Conservation (phyloP, 1,284 basidiomycete species). For the Exobasidium rhododendri region DNA sequence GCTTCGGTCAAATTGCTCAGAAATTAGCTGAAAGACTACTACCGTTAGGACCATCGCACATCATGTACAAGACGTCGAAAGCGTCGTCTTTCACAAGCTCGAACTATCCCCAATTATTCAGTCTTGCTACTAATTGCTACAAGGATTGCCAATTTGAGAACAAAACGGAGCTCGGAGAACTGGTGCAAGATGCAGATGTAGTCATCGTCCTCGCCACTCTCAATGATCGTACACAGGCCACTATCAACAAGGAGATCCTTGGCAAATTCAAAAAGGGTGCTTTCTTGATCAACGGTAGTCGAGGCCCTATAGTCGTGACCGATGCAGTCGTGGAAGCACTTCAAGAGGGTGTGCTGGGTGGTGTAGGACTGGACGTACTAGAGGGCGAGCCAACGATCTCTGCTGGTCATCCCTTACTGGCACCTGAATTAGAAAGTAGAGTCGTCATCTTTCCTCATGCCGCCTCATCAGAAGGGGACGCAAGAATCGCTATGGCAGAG, state of each 20-base stretch:
- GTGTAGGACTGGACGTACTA: slow-evolving; percentile 3
- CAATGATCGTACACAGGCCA: neutral
- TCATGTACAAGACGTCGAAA: neutral
- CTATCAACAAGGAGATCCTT: neutral
- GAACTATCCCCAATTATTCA: neutral
- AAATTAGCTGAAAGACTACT: neutral
- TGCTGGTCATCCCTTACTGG: neutral
- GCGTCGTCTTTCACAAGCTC: neutral
- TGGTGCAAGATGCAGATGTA: neutral
- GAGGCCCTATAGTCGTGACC: slow-evolving; percentile 2
- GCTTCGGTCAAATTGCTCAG: slow-evolving; percentile 5
- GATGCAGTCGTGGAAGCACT: neutral
- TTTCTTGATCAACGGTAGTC: neutral
- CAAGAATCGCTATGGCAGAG: slow-evolving; percentile 7
- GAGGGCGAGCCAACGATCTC: neutral
- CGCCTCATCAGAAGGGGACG: neutral
- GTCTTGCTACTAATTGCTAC: neutral
- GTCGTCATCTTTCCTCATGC: neutral
- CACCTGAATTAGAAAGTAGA: neutral
- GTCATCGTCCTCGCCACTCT: neutral
- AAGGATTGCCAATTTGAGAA: neutral
- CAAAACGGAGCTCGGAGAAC: neutral
- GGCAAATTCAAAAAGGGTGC: neutral
- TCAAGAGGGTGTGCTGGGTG: neutral
- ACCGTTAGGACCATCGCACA: neutral